Conservation (phyloP, 306 rosid species). For the Rubus idaeus region DNA sequence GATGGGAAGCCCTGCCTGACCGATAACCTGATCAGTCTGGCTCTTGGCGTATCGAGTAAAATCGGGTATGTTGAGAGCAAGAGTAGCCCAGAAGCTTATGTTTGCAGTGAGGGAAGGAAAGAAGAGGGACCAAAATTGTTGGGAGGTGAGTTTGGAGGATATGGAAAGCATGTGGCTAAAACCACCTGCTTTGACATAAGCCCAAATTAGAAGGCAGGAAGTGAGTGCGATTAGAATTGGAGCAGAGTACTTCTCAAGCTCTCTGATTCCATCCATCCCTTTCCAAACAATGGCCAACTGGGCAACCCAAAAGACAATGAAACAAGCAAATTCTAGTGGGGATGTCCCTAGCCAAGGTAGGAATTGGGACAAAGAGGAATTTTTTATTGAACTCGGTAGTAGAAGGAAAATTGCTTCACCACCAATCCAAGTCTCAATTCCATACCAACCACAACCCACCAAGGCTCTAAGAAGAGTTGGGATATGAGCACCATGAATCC, state of each 20-base stretch:
- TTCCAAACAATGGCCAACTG: constrained; percentile 67
- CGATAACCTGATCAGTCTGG: constrained; percentile 74
- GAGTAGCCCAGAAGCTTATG: constrained; percentile 84
- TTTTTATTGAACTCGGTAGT: constrained; percentile 51
- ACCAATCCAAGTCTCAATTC: constrained; percentile 94
- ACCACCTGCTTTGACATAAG: constrained; percentile 70
- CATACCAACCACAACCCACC: constrained; percentile 98
- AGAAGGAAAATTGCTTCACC: constrained; percentile 87
- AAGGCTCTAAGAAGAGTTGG: constrained; percentile 79
- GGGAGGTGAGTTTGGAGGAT: constrained; percentile 55
- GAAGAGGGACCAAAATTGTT: constrained; percentile 71
- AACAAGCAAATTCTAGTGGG: constrained; percentile 73
- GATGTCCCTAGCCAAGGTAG: constrained; percentile 86
- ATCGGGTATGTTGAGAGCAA: constrained; percentile 89
- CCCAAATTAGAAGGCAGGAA: constrained; percentile 59
- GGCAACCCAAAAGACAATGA: constrained; percentile 57
- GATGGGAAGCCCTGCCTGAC: constrained; percentile 82
- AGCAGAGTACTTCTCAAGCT: constrained; percentile 82
- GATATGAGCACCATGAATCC: constrained; percentile 78
- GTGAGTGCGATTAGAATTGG: constrained; percentile 71
- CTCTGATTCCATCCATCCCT: constrained; percentile 81
- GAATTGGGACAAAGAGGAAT: constrained; percentile 26
- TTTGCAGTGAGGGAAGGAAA: constrained; percentile 89
- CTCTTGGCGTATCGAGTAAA: constrained; percentile 73
- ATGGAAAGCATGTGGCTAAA: constrained; percentile 70